Conservation (phyloP, 345 rosid species). For the Pugionium dolabratum region DNA sequence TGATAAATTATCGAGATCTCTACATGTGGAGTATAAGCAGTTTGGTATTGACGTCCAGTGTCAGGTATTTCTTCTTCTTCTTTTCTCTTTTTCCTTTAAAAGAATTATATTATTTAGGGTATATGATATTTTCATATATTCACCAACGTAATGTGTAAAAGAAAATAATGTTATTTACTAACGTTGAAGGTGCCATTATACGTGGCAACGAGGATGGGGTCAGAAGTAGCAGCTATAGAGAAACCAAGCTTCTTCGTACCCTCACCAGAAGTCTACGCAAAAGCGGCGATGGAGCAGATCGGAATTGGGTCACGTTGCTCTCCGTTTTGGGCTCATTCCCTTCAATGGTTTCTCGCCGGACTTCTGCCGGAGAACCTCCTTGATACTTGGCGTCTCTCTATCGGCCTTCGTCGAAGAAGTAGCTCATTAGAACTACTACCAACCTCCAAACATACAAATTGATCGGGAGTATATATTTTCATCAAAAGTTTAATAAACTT, state of each 20-base stretch:
- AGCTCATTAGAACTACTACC: too few relatives aligned
- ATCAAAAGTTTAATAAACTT: too few relatives aligned
- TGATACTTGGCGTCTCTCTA: constrained; percentile 79
- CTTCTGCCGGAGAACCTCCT: constrained; percentile 54
- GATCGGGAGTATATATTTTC: too few relatives aligned
- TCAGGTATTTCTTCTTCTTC: constrained; percentile 51
- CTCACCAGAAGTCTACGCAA: constrained; percentile 57
- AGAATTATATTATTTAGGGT: background rate
- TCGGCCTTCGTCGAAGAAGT: constrained; percentile 57
- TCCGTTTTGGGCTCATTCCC: constrained; percentile 76
- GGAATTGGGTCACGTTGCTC: constrained; percentile 68
- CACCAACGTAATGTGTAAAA: background rate
- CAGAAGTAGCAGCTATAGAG: constrained; percentile 54
- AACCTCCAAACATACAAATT: too few relatives aligned
- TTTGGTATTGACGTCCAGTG: constrained; percentile 79
- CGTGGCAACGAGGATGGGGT: constrained; percentile 79
- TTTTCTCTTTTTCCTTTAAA: background rate
- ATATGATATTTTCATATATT: background rate
- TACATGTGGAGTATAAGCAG: constrained; percentile 69
- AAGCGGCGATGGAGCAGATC: constrained; percentile 54
- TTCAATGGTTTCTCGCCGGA: constrained; percentile 68
- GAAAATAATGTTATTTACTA: background rate
- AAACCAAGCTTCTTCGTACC: constrained; percentile 58
- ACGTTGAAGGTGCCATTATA: constrained; percentile 67
- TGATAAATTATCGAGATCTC: constrained; percentile 72